These are phyloP conservation scores for Salisapilia sapeloensis DNA, from an alignment of 352 stramenopile genomes.

Conservation along the genomic window DNA sequence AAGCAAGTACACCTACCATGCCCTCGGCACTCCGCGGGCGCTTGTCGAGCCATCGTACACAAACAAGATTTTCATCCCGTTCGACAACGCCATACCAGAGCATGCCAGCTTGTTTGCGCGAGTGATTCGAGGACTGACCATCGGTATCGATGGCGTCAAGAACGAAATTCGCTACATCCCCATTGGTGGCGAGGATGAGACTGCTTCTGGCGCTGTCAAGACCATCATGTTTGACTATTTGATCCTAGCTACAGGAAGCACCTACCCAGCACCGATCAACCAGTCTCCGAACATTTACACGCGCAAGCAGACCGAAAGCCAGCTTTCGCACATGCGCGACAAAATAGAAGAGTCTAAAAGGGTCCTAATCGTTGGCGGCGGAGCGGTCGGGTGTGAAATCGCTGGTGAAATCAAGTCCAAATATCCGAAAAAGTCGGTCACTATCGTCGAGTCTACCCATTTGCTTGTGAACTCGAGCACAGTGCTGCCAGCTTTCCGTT, in stretches of 20 bases:
- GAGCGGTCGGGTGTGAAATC: conserved; percentile 13
- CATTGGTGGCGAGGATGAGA: conserved; percentile 13
- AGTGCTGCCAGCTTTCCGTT: conserved; percentile 7
- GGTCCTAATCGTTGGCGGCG: conserved; percentile 12
- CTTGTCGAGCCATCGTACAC: conserved; percentile 20
- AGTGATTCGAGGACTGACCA: conserved; percentile 22
- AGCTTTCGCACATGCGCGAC: conserved; percentile 8
- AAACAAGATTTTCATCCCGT: conserved; percentile 35
- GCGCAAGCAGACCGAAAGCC: conserved; percentile 7
- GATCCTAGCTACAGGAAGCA: conserved; percentile 36
- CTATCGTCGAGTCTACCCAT: conserved; percentile 8
- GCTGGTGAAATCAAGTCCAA: conserved; percentile 15
- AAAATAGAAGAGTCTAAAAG: conserved; percentile 8
- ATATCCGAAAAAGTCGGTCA: conserved; percentile 13
- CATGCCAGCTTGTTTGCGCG: conserved; percentile 12
- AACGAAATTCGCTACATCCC: conserved; percentile 21
- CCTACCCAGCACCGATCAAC: conserved; percentile 43
- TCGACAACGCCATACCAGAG: conserved; percentile 24
- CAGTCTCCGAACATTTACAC: conserved; percentile 5
- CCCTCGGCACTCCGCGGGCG: conserved; percentile 18
- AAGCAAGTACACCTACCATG: conserved; percentile 24
- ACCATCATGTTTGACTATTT: conserved; percentile 36
- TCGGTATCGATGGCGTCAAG: conserved; percentile 8
- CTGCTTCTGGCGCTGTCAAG: conserved; percentile 7
- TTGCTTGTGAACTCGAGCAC: conserved; percentile 8